Base-by-base conservation (phyloP, 495 filamentous ascomycete genomes). In the Ramalina intermedia region DNA sequence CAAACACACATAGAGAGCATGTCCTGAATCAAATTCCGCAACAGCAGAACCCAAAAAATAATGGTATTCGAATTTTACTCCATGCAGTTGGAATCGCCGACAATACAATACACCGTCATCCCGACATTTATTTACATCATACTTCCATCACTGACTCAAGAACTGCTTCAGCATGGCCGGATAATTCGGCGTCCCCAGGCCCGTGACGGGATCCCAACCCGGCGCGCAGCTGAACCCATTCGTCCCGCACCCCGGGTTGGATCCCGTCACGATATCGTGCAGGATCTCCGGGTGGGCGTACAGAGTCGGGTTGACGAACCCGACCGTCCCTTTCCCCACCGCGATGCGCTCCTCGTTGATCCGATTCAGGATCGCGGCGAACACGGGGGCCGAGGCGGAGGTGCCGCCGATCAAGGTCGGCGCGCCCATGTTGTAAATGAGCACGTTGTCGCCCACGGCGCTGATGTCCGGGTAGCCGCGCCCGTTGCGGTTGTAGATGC, bases 391-490 rank as follows among this genome's bases (percentile, higher is more conserved):
- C 6, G 75, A 68, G 14, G 77, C 70, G n/a, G 70, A 75, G 9
- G 79, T 80, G 2, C 79, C 78, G 2, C 71, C 71, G 44, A 72
- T 61, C 4, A 65, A 56, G 4, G 54, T 52, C 21, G 67, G 59
- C 2, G 60, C 14, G 1, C 69, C 73, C 18, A 50, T 48, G 14
- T 66, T 63, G 44, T 62, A 69, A 39, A 75, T 64, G 9, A 66
- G 55, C 39, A 80, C 67, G 41, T 75, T 72, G 14, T 72, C 75
- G 14, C 73, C 78, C 9, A 78, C 66, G 21, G 80, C 80, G 2
- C 74, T 62, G 23, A 86, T 70, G 45, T 86, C 82, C 0, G 82
- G 81, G 55, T 75, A 82, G 11, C 68, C 81, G 9, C 82, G 71
- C 3, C 68, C 68, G 4, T 70, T 67, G 51, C 75, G 76, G 60